Evolutionary conservation across 2,329 filamentous ascomycete genomes (phyloP), one percentile per base, ranked within the genome.

Genomic region (Lachnellula occidentalis): DNA sequence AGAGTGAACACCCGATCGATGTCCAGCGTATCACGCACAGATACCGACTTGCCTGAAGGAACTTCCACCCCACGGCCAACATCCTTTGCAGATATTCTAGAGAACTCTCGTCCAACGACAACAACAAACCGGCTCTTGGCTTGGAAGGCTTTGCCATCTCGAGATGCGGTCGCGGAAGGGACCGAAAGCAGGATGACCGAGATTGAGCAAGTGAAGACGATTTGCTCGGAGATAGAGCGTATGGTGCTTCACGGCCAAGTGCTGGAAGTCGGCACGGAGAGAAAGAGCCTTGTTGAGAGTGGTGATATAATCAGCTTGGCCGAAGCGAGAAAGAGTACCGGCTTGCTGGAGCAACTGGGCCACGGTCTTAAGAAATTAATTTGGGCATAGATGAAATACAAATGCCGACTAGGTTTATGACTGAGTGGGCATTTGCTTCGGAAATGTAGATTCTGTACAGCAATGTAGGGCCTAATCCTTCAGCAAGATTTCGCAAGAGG

Each of bases 361-460:
- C 91, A 97, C 75, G 88, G 87, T 56, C 78, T 97, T 65, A 96
- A 96, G 81, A 95, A 90, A 76, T 73, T 97, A 69, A 91, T 99
- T 12, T 97, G 94, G 94, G 67, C 67, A n/a, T 68, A 49, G 43
- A 46, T 7, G 43, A n/a, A 31, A 17, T n/a, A 21, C 8, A 31
- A 15, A 11, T 31, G 12, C 9, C 27, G 27, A 31, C 27, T 39
- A 39, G 36, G n/a, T 17, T 39, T 15, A 39, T 39, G 36, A 39
- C 36, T 39, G 15, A 14, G 15, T 15, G 5, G 8, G 14, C 17
- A 6, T 17, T 17, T n/a, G 14, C 36, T 17, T 39, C 5, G n/a
- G 36, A 39, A 9, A 31, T 31, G 12, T 31, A 31, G 27, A 12
- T 31, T 8, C 4, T 31, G 27, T 31, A 31, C 27, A 31, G 27